Percentiles rank a stretch among this genome's conserved stretches.
Conservation (phyloP, 345 rosid species). For the Nasturtium officinale region DNA sequence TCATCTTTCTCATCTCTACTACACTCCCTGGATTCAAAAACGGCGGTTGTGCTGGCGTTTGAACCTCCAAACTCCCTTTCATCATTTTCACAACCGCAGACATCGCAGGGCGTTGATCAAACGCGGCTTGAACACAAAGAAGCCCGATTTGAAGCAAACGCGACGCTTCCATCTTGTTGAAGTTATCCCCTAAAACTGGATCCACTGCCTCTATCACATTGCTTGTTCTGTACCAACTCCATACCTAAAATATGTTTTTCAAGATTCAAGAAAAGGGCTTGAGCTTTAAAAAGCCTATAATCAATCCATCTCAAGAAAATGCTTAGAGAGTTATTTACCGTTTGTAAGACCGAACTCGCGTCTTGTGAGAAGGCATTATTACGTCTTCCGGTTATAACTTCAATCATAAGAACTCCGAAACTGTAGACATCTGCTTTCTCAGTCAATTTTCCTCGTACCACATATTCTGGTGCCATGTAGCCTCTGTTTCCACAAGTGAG, state of each 20-base stretch:
- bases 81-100: slow-evolving; percentile 73
- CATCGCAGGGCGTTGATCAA: slow-evolving; percentile 83
- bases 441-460: slow-evolving; percentile 69
- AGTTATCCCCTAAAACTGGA: slow-evolving; percentile 52
- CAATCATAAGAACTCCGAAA: slow-evolving; percentile 77
- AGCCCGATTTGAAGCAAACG: slow-evolving; percentile 66
- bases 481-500: slow-evolving; percentile 54
- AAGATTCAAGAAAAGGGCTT: slow-evolving; percentile 23
- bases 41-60: slow-evolving; percentile 76
- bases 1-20: slow-evolving; percentile 35
- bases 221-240: slow-evolving; percentile 55
- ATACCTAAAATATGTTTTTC: slow-evolving; percentile 49
- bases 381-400: slow-evolving; percentile 64
- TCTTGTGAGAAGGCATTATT: slow-evolving; percentile 50
- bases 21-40: slow-evolving; percentile 51
- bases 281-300: background rate
- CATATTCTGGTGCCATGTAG: slow-evolving; percentile 92
- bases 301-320: background rate
- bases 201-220: slow-evolving; percentile 64
- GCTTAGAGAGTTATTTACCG: slow-evolving; percentile 44
- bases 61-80: slow-evolving; percentile 51
- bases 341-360: slow-evolving; percentile 58
- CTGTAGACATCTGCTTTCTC: slow-evolving; percentile 91
- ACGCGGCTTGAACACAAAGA: slow-evolving; percentile 83
- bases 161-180: slow-evolving; percentile 52